phyloP scores from a whole-genome alignment of 2,329 filamentous ascomycete species.

The Calonectria fujianensis region DNA sequence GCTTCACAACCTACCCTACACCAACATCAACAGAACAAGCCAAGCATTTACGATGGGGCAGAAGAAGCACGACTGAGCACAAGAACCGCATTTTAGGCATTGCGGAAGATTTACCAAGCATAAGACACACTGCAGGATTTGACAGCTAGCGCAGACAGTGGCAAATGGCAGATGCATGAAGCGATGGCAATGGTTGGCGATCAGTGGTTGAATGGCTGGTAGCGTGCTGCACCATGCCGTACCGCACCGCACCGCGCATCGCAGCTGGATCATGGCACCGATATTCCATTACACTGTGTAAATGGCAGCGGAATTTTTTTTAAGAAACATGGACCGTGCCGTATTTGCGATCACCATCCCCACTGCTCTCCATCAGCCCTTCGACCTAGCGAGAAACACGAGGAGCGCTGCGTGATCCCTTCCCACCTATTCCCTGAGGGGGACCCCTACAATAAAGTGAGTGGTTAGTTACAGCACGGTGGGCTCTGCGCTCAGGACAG shows the following conservation, averaged over 20 bases:
- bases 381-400: neutral
- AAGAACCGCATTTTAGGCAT: neutral
- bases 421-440: slow-evolving; percentile 11
- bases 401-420: neutral
- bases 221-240: neutral
- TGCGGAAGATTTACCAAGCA: neutral
- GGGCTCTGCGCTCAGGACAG: slow-evolving; percentile 18
- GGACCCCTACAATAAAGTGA: slow-evolving; percentile 1
- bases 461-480: slow-evolving; percentile 21
- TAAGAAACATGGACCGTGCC: slow-evolving; percentile 12
- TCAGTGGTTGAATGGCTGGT: slow-evolving; percentile 4
- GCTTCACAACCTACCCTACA: neutral
- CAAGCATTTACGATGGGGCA: neutral
- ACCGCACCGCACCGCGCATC: neutral
- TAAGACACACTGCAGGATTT: neutral
- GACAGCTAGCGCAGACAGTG: neutral
- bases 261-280: neutral
- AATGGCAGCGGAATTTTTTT: neutral
- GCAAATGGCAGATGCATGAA: neutral
- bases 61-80: neutral
- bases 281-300: neutral
- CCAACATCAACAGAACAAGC: neutral
- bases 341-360: neutral
- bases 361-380: neutral
- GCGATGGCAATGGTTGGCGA: neutral